Evolutionary conservation across 2,329 filamentous ascomycete species (phyloP).

Genomic region (Colletotrichum sp.): DNA sequence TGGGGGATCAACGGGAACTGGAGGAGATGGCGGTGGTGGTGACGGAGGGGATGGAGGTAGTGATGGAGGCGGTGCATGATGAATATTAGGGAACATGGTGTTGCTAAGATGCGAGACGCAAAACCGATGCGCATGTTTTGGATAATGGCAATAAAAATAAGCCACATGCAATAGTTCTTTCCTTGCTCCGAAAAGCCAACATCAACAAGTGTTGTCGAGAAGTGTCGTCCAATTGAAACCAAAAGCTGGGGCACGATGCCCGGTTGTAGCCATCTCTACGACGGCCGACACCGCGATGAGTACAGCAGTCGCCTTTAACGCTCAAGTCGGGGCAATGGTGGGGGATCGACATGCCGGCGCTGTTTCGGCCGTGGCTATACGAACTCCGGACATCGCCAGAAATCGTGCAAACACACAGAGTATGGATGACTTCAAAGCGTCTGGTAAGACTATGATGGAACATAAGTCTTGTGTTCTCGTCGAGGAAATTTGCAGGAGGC

Average conservation of each 20-base stretch:
- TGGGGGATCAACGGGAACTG: not conserved
- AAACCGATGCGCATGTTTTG: not conserved
- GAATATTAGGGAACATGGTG: not conserved
- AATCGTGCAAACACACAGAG: not conserved
- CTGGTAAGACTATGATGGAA: not conserved
- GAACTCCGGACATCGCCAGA: not conserved
- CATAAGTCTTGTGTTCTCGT: not conserved
- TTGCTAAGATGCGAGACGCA: not conserved
- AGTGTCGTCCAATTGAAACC: no score
- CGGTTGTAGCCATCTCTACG: no score
- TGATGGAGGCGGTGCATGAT: not conserved
- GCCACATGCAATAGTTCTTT: no score
- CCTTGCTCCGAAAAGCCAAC: no score
- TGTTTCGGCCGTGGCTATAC: not conserved
- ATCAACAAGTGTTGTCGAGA: no score
- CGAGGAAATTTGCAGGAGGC: not conserved
- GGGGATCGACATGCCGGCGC: no score
- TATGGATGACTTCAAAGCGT: not conserved
- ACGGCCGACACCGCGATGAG: no score
- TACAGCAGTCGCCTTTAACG: no score
- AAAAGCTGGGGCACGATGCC: no score
- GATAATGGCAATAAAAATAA: not conserved
- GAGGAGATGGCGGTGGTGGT: not conserved
- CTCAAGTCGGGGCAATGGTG: not conserved
- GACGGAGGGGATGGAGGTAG: not conserved